Conservation (phyloP, 495 filamentous ascomycete genomes). For the Penicillium paxilli region DNA sequence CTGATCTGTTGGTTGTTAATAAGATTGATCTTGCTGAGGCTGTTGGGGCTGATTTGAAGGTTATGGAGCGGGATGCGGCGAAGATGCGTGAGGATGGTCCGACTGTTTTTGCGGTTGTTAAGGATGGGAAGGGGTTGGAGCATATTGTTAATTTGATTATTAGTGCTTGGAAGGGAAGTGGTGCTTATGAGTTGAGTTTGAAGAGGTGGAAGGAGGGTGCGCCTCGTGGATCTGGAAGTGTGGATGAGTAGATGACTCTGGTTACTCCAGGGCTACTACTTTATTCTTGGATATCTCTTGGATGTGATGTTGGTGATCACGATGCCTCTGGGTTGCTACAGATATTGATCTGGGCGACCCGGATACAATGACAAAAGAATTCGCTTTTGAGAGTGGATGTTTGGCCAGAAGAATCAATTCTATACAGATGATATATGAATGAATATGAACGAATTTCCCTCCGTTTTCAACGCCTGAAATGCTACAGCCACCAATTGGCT, state of each 20-base stretch:
- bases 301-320: neutral
- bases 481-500: conserved; percentile 22
- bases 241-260: conserved; percentile 36
- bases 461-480: conserved; percentile 33
- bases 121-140: conserved; percentile 80
- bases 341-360: too few species aligned
- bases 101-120: conserved; percentile 96
- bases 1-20: conserved; percentile 88
- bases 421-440: conserved; percentile 18
- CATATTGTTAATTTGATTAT: conserved; percentile 86
- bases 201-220: conserved; percentile 54
- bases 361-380: too few species aligned
- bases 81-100: conserved; percentile 97
- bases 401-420: conserved; percentile 1
- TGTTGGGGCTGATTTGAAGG: conserved; percentile 84
- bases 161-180: conserved; percentile 88
- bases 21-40: conserved; percentile 94
- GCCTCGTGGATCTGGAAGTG: conserved; percentile 43
- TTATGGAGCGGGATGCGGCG: conserved; percentile 93
- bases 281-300: too few species aligned
- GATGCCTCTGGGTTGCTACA: conserved; percentile 4
- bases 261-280: too few species aligned
- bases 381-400: conserved; percentile 20
- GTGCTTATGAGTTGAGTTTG: conserved; percentile 63
- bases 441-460: conserved; percentile 7